phyloP scores from a whole-genome alignment of 805 yeast genomes.

The Helenozyma rhizophorensis region DNA sequence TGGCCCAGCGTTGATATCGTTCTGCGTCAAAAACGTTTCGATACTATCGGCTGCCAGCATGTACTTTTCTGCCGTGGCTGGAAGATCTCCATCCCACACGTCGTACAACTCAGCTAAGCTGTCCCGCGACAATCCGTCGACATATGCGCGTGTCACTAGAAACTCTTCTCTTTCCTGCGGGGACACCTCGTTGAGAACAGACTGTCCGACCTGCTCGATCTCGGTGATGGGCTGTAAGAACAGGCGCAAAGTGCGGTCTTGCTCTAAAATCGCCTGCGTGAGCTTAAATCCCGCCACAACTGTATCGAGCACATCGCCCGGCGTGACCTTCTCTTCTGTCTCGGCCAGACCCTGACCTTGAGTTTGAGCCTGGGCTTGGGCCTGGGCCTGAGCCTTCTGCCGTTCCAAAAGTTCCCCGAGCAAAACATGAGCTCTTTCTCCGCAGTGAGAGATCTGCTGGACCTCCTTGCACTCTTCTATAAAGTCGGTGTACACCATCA shows the following conservation, averaged over 20 bases:
- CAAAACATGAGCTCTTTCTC: too few species aligned
- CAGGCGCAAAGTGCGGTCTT: too few species aligned
- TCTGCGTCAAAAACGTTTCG: constrained; percentile 39
- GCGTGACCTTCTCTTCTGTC: too few species aligned
- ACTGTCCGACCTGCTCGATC: not conserved
- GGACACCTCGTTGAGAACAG: not conserved
- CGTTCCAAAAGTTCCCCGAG: too few species aligned
- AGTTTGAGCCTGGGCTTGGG: not conserved
- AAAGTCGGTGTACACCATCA: constrained; percentile 43
- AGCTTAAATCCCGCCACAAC: too few species aligned
- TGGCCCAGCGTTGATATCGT: constrained; percentile 13
- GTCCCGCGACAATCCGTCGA: constrained; percentile 3
- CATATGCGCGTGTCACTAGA: constrained; percentile 23
- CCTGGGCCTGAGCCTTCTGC: not conserved
- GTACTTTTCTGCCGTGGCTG: constrained; percentile 31
- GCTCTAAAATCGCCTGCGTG: too few species aligned
- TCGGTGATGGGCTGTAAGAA: too few species aligned
- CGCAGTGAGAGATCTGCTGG: too few species aligned
- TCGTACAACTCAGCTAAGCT: constrained; percentile 19
- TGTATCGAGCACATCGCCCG: too few species aligned
- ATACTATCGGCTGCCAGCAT: constrained; percentile 42
- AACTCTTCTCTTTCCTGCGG: constrained; percentile 23
- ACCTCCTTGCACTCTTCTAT: constrained; percentile 35
- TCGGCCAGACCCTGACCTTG: too few species aligned
- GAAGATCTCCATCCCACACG: constrained; percentile 32